phyloP scores from a whole-genome alignment of 2,329 filamentous ascomycete species.

The Thermothelomyces thermophilus region DNA sequence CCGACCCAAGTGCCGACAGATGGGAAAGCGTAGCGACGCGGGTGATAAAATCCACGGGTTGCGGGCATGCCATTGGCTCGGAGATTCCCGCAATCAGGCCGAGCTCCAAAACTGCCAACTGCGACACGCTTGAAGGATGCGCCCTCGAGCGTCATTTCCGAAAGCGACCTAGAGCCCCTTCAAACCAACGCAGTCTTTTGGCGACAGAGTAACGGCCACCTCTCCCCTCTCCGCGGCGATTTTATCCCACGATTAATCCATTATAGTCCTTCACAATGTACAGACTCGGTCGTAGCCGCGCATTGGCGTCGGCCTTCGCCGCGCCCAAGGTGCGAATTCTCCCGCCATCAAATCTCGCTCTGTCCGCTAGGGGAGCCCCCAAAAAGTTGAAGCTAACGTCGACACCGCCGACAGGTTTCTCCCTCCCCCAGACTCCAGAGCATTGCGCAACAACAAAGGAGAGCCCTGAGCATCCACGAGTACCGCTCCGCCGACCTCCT shows the following conservation, averaged over 20 bases:
- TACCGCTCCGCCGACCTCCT: slow-evolving; percentile 93
- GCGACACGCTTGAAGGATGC: slow-evolving; percentile 7
- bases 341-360: background rate
- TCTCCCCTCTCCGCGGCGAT: slow-evolving; percentile 4
- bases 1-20: slow-evolving; percentile 11
- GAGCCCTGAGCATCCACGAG: slow-evolving; percentile 94
- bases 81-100: background rate
- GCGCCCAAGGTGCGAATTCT: slow-evolving; percentile 60
- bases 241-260: background rate
- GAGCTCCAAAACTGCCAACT: slow-evolving; percentile 4
- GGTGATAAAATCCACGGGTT: slow-evolving; percentile 1
- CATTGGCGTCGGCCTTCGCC: slow-evolving; percentile 72
- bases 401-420: slow-evolving; percentile 34
- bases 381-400: background rate
- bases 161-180: slow-evolving; percentile 12
- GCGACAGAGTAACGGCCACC: slow-evolving; percentile 7
- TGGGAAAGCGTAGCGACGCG: slow-evolving; percentile 4
- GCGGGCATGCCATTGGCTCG: slow-evolving; percentile 3
- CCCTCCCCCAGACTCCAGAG: slow-evolving; percentile 54
- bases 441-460: slow-evolving; percentile 63
- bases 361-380: background rate
- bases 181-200: slow-evolving; percentile 13
- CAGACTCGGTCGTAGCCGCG: slow-evolving; percentile 76
- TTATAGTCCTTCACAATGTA: slow-evolving; percentile 58
- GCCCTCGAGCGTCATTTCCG: slow-evolving; percentile 24